Percentiles rank a stretch among this genome's conserved stretches.
Evolutionary conservation across 192 early-diverging fungal species (phyloP).

Genomic region (Funneliformis geosporum): DNA sequence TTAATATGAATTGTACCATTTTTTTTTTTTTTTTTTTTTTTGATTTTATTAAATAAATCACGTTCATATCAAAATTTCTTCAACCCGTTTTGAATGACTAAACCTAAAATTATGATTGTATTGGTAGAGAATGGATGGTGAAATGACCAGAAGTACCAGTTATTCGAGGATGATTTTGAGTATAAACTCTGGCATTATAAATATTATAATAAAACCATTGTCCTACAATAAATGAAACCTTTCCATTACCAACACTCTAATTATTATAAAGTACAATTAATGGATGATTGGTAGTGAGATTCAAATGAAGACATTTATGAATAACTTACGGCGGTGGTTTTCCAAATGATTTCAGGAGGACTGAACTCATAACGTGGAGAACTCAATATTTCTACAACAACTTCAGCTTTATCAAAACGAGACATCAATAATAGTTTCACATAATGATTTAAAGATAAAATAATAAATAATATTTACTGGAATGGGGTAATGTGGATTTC

Average conservation of each 20-base stretch:
- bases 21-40: too few species aligned
- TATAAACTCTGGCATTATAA: constrained; percentile 4
- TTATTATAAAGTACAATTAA: background rate
- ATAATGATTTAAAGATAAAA: background rate
- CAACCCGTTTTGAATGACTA: too few species aligned
- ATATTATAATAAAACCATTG: constrained; percentile 5
- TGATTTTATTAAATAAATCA: too few species aligned
- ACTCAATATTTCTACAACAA: constrained; percentile 3
- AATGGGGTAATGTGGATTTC: background rate
- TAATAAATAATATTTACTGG: background rate
- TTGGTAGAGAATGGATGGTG: constrained; percentile 9
- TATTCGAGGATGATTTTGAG: background rate
- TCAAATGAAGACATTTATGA: background rate
- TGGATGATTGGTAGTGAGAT: background rate
- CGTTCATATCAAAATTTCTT: too few species aligned
- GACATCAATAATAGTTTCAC: background rate
- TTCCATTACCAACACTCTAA: background rate
- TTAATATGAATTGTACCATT: too few species aligned
- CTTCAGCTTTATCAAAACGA: background rate
- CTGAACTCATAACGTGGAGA: background rate
- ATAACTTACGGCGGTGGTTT: constrained; percentile 15
- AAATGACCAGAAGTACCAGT: constrained; percentile 3
- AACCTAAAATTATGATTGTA: background rate
- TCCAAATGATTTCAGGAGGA: constrained; percentile 17
- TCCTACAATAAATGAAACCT: constrained; percentile 1